These are phyloP conservation scores for Omphalea diandra DNA, from an alignment of 441 rosid genomes.

Conservation along the genomic window DNA sequence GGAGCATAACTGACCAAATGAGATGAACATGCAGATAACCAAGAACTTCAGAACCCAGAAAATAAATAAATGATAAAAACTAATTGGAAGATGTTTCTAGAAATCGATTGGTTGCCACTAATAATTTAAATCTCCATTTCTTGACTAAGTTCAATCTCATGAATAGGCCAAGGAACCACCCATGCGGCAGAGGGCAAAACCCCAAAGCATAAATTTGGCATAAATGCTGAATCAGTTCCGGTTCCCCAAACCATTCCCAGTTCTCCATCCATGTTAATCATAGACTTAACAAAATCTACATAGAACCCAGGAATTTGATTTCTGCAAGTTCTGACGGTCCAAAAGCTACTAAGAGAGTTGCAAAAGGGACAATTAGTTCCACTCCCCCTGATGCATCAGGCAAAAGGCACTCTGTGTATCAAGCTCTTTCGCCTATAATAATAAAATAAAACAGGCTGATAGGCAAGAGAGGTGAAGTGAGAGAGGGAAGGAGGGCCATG, in stretches of 20 bases:
- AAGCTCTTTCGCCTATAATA: too few relatives aligned
- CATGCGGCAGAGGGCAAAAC: background rate
- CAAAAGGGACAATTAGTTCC: background rate
- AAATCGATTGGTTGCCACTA: background rate
- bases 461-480: background rate
- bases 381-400: background rate
- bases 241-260: background rate
- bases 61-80: too few relatives aligned
- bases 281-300: background rate
- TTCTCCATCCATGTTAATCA: background rate
- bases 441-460: too few relatives aligned
- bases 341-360: background rate
- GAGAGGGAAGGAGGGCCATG: too few relatives aligned
- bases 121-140: background rate
- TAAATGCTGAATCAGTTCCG: background rate
- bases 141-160: background rate
- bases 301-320: background rate
- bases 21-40: background rate
- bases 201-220: background rate
- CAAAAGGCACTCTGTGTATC: too few relatives aligned
- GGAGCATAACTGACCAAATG: slow-evolving; percentile 31
- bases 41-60: background rate
- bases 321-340: background rate
- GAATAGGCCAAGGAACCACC: background rate
- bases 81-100: background rate